A percentile compares a stretch with the other conserved stretches of the same genome.
Evolutionary conservation across 1,139 yeast species (phyloP).

Genomic region (Scheffersomyces quercinus): DNA sequence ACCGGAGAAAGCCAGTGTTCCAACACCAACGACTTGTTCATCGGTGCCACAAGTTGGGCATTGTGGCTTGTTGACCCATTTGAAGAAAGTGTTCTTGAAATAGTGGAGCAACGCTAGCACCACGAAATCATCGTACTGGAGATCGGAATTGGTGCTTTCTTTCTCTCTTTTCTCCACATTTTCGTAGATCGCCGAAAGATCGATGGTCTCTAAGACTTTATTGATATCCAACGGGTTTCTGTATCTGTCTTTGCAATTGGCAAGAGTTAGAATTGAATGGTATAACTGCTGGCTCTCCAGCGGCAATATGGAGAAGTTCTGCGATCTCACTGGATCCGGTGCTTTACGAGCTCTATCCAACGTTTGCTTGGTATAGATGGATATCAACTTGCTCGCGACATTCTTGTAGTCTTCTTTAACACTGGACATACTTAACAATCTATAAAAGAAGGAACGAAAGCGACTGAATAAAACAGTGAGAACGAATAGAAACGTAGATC

Average conservation of each 20-base stretch:
- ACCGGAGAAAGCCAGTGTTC: constrained; percentile 18
- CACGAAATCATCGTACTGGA: constrained; percentile 60
- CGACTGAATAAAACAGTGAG: too few species aligned
- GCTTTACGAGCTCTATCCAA: not conserved
- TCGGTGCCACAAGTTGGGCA: constrained; percentile 58
- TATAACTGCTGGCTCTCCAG: constrained; percentile 4
- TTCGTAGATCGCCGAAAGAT: constrained; percentile 34
- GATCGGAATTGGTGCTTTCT: constrained; percentile 16
- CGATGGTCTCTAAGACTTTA: constrained; percentile 33
- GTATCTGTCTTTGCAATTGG: constrained; percentile 6
- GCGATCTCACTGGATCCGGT: not conserved
- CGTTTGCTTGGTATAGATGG: constrained; percentile 6
- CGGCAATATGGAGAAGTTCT: not conserved
- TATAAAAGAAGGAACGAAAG: too few species aligned
- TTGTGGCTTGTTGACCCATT: constrained; percentile 75
- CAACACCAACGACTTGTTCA: constrained; percentile 31
- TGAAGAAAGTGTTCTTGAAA: constrained; percentile 79
- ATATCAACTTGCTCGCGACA: constrained; percentile 9
- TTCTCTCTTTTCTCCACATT: constrained; percentile 35
- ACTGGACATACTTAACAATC: constrained; percentile 2
- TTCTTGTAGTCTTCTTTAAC: constrained; percentile 6
- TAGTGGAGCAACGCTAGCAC: constrained; percentile 70
- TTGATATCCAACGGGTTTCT: constrained; percentile 11
- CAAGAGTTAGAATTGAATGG: constrained; percentile 5
- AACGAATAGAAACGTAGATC: too few species aligned